These are phyloP conservation scores for Durio zibethinus DNA, from an alignment of 345 rosid species.

Conservation along the genomic window DNA sequence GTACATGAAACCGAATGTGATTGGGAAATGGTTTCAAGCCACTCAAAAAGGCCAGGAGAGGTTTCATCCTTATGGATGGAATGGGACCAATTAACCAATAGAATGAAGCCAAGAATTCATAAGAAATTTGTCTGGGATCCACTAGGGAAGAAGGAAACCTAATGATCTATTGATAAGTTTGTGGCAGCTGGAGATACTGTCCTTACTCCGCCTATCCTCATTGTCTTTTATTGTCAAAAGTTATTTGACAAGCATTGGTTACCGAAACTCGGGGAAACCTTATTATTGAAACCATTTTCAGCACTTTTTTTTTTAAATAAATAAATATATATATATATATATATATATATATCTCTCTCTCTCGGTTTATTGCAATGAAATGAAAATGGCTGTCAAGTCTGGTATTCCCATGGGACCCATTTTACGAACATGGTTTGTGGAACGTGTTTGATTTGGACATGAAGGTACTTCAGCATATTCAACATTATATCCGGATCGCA, in stretches of 20 bases:
- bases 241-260: background rate
- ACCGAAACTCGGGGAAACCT: background rate
- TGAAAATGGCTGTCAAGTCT: background rate
- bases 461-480: constrained; percentile 10
- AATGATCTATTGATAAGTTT: background rate
- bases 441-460: background rate
- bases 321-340: no score
- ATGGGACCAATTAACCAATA: background rate
- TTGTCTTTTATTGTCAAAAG: constrained; percentile 2
- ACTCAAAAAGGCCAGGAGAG: background rate
- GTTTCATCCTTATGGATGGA: background rate
- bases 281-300: background rate
- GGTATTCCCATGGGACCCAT: background rate
- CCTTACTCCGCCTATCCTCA: background rate
- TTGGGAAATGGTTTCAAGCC: constrained; percentile 1
- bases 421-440: background rate
- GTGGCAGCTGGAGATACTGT: background rate
- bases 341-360: no score
- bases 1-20: background rate
- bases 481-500: constrained; percentile 2
- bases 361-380: background rate
- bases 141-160: background rate
- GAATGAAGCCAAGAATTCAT: background rate
- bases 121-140: background rate
- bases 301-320: no score